Base-by-base conservation (phyloP, 139 green algal species). In the Limnomonas spitsbergensis region DNA sequence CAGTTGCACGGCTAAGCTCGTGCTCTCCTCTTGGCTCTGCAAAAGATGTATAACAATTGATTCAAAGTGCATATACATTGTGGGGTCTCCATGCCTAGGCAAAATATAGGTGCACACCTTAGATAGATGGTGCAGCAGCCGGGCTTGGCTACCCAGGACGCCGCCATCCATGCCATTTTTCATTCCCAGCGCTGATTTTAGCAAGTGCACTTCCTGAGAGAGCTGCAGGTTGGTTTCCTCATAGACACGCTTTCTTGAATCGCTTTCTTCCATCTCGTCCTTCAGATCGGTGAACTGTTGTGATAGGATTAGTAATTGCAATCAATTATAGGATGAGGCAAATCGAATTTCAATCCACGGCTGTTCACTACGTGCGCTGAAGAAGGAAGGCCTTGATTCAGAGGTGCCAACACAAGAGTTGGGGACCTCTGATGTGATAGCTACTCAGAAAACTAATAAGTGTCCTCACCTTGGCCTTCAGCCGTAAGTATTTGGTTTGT, bases 21-120 rank as follows among this genome's bases (percentile, higher is more conserved):
- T 70, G 56, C 56, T 70, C 56, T 70, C 56, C 56, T 34, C 56
- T 32, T 70, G 56, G 29, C 56, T 70, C 56, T 70, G n/a, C n/a
- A n/a, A n/a, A n/a, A n/a, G n/a, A 54, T 54, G 42, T 54, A 9
- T 9, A 54, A 9, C 42, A 54, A 9, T 6, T 9, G 9, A 9
- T 54, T n/a, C n/a, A n/a, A 54, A 54, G 7, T 27, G 42, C 7
- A 54, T 27, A 54, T 6, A 9, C 42, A 9, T 9, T 54, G 6
- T 9, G 6, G 6, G 42, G 7, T 54, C 42, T 27, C 42, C 42
- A 54, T 27, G 6, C 7, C 42, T 27, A 27, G 42, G 42, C 42
- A 27, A 9, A 54, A 54, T 9, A 27, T 6, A 9, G 42, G 9
- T 27, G 42, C 42, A 54, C 56, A 70, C 56, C 56, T 70, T 70